These are phyloP conservation scores for Entomortierella parvispora DNA, from an alignment of 192 early-diverging fungal species.

Conservation along the genomic window DNA sequence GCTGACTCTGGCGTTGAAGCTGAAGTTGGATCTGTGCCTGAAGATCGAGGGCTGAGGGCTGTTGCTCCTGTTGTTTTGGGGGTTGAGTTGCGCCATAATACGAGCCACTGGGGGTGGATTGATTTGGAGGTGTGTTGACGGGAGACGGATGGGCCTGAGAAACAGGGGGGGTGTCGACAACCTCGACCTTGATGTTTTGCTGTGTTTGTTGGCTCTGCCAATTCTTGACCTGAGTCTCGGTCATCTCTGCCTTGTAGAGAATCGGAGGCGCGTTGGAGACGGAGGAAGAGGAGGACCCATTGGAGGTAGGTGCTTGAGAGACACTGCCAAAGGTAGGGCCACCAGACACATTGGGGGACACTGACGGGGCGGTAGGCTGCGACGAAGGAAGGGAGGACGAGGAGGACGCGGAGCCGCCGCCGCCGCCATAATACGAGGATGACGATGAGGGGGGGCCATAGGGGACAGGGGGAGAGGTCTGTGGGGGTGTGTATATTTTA, in stretches of 20 bases:
- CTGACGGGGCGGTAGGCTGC: too few relatives aligned
- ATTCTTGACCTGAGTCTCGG: background rate
- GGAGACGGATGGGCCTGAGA: background rate
- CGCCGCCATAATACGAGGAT: too few relatives aligned
- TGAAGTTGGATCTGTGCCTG: constrained; percentile 31
- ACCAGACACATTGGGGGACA: too few relatives aligned
- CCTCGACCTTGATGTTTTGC: constrained; percentile 43
- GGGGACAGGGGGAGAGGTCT: too few relatives aligned
- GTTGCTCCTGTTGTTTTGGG: background rate
- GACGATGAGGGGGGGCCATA: too few relatives aligned
- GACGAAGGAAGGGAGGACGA: too few relatives aligned
- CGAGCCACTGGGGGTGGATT: background rate
- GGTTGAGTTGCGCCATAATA: background rate
- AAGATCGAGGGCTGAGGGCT: background rate
- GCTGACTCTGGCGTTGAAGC: constrained; percentile 28
- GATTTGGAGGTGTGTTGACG: constrained; percentile 8
- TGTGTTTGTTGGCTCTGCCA: constrained; percentile 1
- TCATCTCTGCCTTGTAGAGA: constrained; percentile 1
- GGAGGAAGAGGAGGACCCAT: too few relatives aligned
- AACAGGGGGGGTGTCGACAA: background rate
- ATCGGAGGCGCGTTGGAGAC: background rate
- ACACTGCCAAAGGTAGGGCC: too few relatives aligned
- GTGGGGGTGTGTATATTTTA: too few relatives aligned
- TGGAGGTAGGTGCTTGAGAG: too few relatives aligned
- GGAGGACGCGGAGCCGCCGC: too few relatives aligned